Evolutionary conservation across 2,329 filamentous ascomycete species (phyloP).

Genomic region (Fusarium denticulatum): DNA sequence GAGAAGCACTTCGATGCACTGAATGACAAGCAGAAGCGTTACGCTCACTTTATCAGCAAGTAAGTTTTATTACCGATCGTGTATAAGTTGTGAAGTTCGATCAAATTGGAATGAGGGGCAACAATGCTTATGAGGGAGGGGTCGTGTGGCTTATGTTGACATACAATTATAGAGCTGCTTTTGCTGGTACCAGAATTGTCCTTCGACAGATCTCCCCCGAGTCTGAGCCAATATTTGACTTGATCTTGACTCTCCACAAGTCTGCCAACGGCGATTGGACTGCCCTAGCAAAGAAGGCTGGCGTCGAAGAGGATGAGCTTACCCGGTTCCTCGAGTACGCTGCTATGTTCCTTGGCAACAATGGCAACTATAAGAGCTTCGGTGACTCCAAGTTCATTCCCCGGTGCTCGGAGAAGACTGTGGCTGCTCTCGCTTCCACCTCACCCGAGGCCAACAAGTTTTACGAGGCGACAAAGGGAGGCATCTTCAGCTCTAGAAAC

Average conservation of each 20-base stretch:
- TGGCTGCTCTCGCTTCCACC: slow-evolving; percentile 71
- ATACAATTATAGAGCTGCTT: slow-evolving; percentile 68
- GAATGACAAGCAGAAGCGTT: slow-evolving; percentile 81
- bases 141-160: slow-evolving; percentile 16
- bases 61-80: slow-evolving; percentile 51
- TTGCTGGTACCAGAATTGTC: slow-evolving; percentile 80
- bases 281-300: slow-evolving; percentile 70
- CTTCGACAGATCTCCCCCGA: slow-evolving; percentile 84
- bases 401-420: slow-evolving; percentile 69
- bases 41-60: slow-evolving; percentile 90
- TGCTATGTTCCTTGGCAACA: slow-evolving; percentile 81
- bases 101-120: slow-evolving; percentile 14
- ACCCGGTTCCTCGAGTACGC: slow-evolving; percentile 79
- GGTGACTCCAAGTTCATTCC: slow-evolving; percentile 88
- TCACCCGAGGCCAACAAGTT: slow-evolving; percentile 69
- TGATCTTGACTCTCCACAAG: slow-evolving; percentile 79
- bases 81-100: not conserved
- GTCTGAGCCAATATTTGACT: slow-evolving; percentile 82
- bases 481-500: slow-evolving; percentile 75
- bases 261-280: slow-evolving; percentile 76
- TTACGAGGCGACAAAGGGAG: slow-evolving; percentile 75
- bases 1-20: slow-evolving; percentile 90
- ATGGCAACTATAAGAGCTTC: slow-evolving; percentile 88
- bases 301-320: slow-evolving; percentile 71
- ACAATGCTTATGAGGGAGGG: slow-evolving; percentile 16